phyloP scores from a whole-genome alignment of 805 yeast species.

The Wickerhamomyces sydowiorum region DNA sequence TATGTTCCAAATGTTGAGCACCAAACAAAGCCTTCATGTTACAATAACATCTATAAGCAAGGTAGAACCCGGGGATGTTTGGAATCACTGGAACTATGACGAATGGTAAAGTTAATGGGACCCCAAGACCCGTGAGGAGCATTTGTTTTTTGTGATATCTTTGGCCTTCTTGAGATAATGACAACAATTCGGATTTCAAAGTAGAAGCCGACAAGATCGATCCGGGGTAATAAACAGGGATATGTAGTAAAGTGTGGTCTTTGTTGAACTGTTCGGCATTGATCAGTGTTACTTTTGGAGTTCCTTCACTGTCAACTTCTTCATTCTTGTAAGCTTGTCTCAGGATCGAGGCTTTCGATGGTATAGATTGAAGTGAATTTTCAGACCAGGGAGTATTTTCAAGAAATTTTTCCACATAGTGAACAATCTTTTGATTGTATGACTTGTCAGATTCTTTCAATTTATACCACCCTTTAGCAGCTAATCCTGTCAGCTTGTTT shows the following conservation, averaged over 20 bases:
- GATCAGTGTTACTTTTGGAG: constrained; percentile 7
- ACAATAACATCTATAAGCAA: constrained; percentile 77
- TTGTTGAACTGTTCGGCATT: constrained; percentile 12
- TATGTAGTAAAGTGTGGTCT: constrained; percentile 22
- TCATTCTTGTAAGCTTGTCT: constrained; percentile 19
- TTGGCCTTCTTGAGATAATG: constrained; percentile 38
- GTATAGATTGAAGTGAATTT: constrained; percentile 66
- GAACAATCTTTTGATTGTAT: constrained; percentile 56
- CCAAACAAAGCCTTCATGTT: constrained; percentile 77
- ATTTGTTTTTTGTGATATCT: constrained; percentile 52
- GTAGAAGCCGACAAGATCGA: constrained; percentile 24
- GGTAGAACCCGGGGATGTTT: constrained; percentile 85
- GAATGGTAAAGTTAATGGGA: constrained; percentile 78
- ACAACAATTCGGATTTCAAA: constrained; percentile 33
- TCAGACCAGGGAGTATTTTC: constrained; percentile 77
- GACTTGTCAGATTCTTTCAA: constrained; percentile 48
- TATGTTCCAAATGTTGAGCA: constrained; percentile 55
- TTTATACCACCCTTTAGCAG: constrained; percentile 56
- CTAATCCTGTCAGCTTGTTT: constrained; percentile 41
- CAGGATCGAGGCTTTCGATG: constrained; percentile 56
- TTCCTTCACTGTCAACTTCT: constrained; percentile 13
- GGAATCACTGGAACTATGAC: constrained; percentile 84
- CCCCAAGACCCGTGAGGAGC: constrained; percentile 44
- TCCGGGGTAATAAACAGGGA: constrained; percentile 50
- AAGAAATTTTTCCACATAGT: constrained; percentile 44